These are phyloP conservation scores for Chionographis japonica DNA, from an alignment of 106 monocot genomes.

Conservation along the genomic window DNA sequence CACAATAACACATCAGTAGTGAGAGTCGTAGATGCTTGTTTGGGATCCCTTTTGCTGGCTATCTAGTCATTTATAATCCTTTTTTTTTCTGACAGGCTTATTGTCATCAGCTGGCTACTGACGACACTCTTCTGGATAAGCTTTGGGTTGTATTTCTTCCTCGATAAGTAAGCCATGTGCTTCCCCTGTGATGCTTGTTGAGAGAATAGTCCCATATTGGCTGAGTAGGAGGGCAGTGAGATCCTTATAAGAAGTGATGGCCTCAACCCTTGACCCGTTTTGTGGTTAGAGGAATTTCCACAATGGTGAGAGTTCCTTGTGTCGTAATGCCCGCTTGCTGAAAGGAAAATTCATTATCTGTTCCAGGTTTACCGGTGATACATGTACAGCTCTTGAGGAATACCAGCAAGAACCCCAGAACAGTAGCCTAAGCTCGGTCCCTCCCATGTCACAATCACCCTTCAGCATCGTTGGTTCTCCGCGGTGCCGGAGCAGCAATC, in stretches of 20 bases:
- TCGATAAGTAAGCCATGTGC: slow-evolving; percentile 53
- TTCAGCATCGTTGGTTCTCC: slow-evolving; percentile 34
- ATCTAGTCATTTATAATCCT: too few species aligned
- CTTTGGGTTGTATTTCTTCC: slow-evolving; percentile 84
- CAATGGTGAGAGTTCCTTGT: background rate
- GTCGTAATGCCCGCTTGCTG: background rate
- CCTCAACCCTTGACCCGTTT: too few species aligned
- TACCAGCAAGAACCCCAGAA: slow-evolving; percentile 50
- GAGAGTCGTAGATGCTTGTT: too few species aligned
- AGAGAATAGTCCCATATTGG: too few species aligned
- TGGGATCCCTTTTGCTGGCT: too few species aligned
- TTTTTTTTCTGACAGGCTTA: slow-evolving; percentile 33
- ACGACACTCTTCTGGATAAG: slow-evolving; percentile 66
- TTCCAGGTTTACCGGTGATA: slow-evolving; percentile 73
- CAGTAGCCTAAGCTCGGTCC: slow-evolving; percentile 68
- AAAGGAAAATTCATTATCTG: background rate
- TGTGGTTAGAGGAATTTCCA: background rate
- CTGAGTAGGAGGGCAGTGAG: too few species aligned
- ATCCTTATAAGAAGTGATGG: too few species aligned
- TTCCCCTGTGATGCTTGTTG: too few species aligned
- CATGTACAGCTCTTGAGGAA: slow-evolving; percentile 72
- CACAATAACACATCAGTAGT: too few species aligned
- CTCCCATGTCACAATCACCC: slow-evolving; percentile 52
- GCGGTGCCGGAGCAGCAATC: slow-evolving; percentile 45
- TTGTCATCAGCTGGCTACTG: slow-evolving; percentile 67